Conservation (phyloP, 2,329 filamentous ascomycete genomes). For the Westerdykella ornata region DNA sequence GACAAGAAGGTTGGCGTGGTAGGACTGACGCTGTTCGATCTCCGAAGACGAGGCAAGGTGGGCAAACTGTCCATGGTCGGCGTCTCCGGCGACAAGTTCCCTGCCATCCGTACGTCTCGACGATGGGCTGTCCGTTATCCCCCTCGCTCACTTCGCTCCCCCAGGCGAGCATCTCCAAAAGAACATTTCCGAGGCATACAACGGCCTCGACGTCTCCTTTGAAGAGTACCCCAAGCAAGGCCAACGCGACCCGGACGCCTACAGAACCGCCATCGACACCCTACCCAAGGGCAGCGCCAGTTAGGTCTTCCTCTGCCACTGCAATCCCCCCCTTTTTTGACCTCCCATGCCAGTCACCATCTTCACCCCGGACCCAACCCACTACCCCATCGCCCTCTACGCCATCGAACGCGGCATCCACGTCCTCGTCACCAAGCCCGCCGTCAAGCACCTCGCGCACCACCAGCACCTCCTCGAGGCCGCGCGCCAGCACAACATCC, state of each 20-base stretch:
- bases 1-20: conserved; percentile 97
- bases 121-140: neutral
- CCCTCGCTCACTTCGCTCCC: conserved; percentile 15
- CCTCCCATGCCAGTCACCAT: conserved; percentile 64
- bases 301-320: conserved; percentile 11
- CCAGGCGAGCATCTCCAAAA: conserved; percentile 73
- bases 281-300: conserved; percentile 73
- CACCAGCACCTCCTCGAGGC: conserved; percentile 70
- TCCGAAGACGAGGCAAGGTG: conserved; percentile 82
- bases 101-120: conserved; percentile 66
- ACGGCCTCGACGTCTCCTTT: conserved; percentile 80
- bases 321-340: neutral
- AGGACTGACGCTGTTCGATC: conserved; percentile 80
- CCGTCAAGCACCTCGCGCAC: conserved; percentile 74
- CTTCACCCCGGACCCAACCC: conserved; percentile 90
- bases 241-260: conserved; percentile 67
- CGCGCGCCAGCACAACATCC: conserved; percentile 67
- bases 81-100: conserved; percentile 81
- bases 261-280: conserved; percentile 81
- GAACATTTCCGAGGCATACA: conserved; percentile 85
- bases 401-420: conserved; percentile 83
- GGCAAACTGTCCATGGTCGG: conserved; percentile 82
- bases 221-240: conserved; percentile 72
- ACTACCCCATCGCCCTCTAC: conserved; percentile 87
- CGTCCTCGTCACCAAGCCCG: conserved; percentile 90